A percentile compares a stretch with the other conserved stretches of the same genome.
These are phyloP conservation scores for Xylaria bambusicola DNA, from an alignment of 495 filamentous ascomycete genomes.

Conservation along the genomic window DNA sequence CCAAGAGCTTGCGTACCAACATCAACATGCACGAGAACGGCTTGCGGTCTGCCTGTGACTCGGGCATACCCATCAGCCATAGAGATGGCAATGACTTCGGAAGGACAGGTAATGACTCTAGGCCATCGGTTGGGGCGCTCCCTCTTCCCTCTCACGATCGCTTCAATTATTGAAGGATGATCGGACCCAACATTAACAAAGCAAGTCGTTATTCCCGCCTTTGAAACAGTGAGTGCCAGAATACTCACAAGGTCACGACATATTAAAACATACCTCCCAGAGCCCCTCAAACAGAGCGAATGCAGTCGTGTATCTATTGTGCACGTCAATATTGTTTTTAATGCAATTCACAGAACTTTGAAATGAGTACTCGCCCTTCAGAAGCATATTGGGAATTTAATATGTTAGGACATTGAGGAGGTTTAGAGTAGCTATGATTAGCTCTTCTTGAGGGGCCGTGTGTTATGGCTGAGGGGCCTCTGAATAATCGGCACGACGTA, in stretches of 20 bases:
- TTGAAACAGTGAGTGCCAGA: constrained; percentile 8
- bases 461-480: background rate
- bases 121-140: constrained; percentile 55
- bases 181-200: constrained; percentile 80
- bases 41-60: constrained; percentile 68
- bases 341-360: background rate
- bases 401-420: constrained; percentile 35
- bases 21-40: constrained; percentile 79
- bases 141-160: constrained; percentile 70
- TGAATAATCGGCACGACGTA: background rate
- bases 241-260: background rate
- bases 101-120: constrained; percentile 73
- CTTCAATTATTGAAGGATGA: constrained; percentile 75
- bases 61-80: constrained; percentile 81
- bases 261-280: constrained; percentile 53
- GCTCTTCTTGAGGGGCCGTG: background rate
- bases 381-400: background rate
- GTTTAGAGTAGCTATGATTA: constrained; percentile 22
- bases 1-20: constrained; percentile 78
- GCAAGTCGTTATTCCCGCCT: constrained; percentile 69
- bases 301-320: constrained; percentile 62
- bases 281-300: constrained; percentile 80
- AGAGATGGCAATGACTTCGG: constrained; percentile 69
- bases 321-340: background rate
- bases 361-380: background rate